Percentiles rank a stretch among this genome's conserved stretches.
phyloP scores from a whole-genome alignment of 2,329 filamentous ascomycete genomes.

The Colletotrichum sp. region DNA sequence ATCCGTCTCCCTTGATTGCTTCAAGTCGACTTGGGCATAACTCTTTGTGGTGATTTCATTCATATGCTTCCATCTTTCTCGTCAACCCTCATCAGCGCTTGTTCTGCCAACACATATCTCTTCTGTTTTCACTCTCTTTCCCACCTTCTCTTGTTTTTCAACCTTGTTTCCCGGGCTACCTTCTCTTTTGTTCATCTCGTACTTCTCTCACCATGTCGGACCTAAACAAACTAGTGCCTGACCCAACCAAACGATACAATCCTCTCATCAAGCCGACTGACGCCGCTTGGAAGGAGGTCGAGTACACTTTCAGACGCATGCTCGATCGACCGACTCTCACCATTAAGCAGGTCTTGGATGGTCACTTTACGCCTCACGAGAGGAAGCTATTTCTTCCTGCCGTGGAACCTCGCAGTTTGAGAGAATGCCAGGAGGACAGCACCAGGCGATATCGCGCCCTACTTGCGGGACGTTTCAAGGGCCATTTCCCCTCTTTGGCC shows the following conservation, averaged over 20 bases:
- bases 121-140: not conserved
- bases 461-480: slow-evolving; percentile 34
- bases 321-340: slow-evolving; percentile 26
- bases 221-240: not conserved
- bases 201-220: not conserved
- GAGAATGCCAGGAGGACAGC: slow-evolving; percentile 34
- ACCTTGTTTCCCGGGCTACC: not conserved
- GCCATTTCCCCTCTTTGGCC: slow-evolving; percentile 30
- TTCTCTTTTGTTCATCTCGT: not conserved
- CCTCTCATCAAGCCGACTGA: slow-evolving; percentile 27
- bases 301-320: slow-evolving; percentile 32
- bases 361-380: slow-evolving; percentile 39
- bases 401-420: slow-evolving; percentile 29
- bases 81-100: not conserved
- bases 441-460: slow-evolving; percentile 32
- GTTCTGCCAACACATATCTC: not conserved
- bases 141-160: not conserved
- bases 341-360: slow-evolving; percentile 35
- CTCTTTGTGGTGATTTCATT: not conserved
- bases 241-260: slow-evolving; percentile 23
- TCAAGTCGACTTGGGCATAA: not conserved
- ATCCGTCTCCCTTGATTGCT: not conserved
- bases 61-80: not conserved
- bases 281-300: slow-evolving; percentile 28
- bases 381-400: slow-evolving; percentile 33